Evolutionary conservation across 129 eudicot species (phyloP), one percentile per base, ranked within the genome.

Genomic region (Deinandra increscens): DNA sequence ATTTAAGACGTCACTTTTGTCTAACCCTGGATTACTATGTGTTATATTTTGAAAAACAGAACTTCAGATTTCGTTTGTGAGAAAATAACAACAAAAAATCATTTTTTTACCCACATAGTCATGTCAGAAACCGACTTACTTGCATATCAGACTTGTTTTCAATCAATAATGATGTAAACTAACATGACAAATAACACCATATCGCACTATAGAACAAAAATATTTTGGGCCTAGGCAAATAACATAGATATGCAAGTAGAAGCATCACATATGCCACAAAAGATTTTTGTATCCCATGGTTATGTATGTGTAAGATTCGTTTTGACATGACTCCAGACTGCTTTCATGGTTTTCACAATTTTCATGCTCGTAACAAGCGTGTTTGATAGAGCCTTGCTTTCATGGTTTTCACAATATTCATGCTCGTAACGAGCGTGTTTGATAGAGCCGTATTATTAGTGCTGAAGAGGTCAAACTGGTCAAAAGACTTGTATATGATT

Each of bases 1-100:
- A 13, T 45, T 75, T 31, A 29, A 66, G 31, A 18, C 26, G 13
- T 46, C 62, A 48, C 42, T 69, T 53, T 4, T 14, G 56, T 70
- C 17, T 14, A 12, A 36, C 39, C 39, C 39, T 36, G 6, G 39
- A 1, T 36, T 36, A 36, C 6, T 26, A 3, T 44, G 4, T 44
- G 6, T 3, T 12, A 11, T 44, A 36, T 36, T 36, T 36, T 36
- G 6, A 8, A 36, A 36, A 12, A 4, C 2, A 14, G n/a, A 46
- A 1, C 20, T 46, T 46, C n/a, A 4, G 53, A 46, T 14, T 46
- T 2, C 6, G 1, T 14, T 14, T 7, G 4, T 36, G 7, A 36
- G 7, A 36, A 36, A 36, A 14, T 46, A 19, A 46, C 18, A 17
- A 46, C n/a, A 14, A 14, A n/a, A 14, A 44, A n/a, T 46, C 18